A percentile compares a stretch with the other conserved stretches of the same genome.
These are phyloP conservation scores for Pyrenophora graminea DNA, from an alignment of 2,329 filamentous ascomycete species.

Conservation along the genomic window DNA sequence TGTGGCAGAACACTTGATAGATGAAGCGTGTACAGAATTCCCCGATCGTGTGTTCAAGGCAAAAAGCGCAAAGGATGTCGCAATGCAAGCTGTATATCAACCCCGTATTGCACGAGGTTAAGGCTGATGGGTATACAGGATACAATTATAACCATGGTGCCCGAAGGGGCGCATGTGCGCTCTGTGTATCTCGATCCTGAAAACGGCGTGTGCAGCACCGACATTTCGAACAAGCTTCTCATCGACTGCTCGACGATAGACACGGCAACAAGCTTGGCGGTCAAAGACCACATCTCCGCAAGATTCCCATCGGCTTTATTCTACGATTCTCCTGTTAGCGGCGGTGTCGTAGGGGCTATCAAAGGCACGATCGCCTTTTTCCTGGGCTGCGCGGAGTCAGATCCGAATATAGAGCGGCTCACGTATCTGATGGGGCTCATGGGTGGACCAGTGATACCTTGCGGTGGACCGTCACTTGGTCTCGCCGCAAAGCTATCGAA, in stretches of 20 bases:
- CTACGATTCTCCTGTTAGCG: constrained; percentile 60
- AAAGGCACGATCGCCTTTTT: constrained; percentile 61
- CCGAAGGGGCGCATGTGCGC: constrained; percentile 57
- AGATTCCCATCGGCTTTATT: constrained; percentile 52
- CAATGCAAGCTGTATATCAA: constrained; percentile 53
- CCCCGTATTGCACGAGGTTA: not conserved
- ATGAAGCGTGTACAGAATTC: constrained; percentile 50
- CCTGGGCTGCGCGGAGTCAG: constrained; percentile 55
- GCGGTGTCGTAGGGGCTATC: constrained; percentile 58
- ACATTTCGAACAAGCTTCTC: constrained; percentile 52
- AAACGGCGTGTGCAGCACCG: constrained; percentile 50
- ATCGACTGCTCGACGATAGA: constrained; percentile 63
- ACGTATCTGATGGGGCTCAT: constrained; percentile 55
- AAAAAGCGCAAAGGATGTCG: constrained; percentile 53
- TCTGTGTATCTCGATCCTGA: constrained; percentile 55
- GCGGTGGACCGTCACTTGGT: constrained; percentile 60
- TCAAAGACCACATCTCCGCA: constrained; percentile 48
- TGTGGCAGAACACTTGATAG: constrained; percentile 50
- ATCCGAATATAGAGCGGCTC: constrained; percentile 52
- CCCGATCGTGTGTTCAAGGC: constrained; percentile 47
- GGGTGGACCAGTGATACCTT: constrained; percentile 60
- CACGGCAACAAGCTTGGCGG: constrained; percentile 54
- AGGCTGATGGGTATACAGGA: constrained; percentile 43
- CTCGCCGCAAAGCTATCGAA: constrained; percentile 65
- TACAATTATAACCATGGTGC: constrained; percentile 59